Conservation (phyloP, 1,139 yeast genomes). For the Nakaseomyces kungkrabaensis region DNA sequence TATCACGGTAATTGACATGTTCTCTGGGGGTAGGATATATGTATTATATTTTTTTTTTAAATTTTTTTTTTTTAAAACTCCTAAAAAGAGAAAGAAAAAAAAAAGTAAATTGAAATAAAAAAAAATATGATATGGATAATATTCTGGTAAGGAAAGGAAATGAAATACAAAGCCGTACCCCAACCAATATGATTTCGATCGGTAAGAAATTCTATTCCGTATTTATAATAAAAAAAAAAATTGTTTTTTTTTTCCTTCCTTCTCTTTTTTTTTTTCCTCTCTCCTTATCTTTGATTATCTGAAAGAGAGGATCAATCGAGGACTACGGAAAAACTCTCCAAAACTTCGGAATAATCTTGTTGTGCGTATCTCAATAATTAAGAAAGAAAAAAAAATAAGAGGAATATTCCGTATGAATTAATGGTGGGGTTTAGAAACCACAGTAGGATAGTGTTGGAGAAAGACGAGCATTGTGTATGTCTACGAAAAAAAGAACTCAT, state of each 20-base stretch:
- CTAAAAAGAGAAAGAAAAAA: neutral
- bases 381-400: too few species aligned
- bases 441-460: too few species aligned
- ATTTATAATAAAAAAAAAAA: neutral
- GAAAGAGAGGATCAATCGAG: neutral
- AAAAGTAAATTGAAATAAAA: neutral
- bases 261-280: neutral
- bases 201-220: neutral
- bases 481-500: too few species aligned
- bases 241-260: too few species aligned
- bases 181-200: neutral
- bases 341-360: too few species aligned
- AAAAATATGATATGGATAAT: neutral
- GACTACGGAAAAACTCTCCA: neutral
- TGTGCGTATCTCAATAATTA: too few species aligned
- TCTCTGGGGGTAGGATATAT: too few species aligned
- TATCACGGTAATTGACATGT: slow-evolving; percentile 16
- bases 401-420: too few species aligned
- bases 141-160: too few species aligned
- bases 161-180: neutral
- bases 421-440: too few species aligned
- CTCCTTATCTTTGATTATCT: neutral
- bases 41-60: neutral
- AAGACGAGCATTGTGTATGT: too few species aligned
- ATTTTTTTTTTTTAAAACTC: too few species aligned